Percentiles rank a stretch among this genome's conserved stretches.
Evolutionary conservation across 139 green algal species (phyloP).

Genomic region (Chlamydomonas applanata): DNA sequence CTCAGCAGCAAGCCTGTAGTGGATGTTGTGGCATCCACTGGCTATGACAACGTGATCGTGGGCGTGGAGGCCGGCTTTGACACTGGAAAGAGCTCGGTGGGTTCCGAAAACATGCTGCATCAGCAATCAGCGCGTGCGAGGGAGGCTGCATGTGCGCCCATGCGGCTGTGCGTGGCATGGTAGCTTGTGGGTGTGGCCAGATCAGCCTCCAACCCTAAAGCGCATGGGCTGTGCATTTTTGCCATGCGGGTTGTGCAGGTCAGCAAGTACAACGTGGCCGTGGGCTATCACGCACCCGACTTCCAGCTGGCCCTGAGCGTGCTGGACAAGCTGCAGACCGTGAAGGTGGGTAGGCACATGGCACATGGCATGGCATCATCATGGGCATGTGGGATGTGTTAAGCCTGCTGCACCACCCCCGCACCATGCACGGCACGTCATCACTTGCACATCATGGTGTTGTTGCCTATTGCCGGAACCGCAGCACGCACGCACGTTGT

Average conservation of each 20-base stretch:
- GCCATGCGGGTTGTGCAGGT: slow-evolving; percentile 41
- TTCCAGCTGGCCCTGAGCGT: slow-evolving; percentile 25
- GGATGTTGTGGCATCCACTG: slow-evolving; percentile 35
- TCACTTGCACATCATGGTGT: too few species aligned
- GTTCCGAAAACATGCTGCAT: slow-evolving; percentile 1
- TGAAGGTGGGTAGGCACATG: slow-evolving; percentile 2
- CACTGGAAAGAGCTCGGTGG: slow-evolving; percentile 35
- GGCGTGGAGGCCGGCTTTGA: slow-evolving; percentile 32
- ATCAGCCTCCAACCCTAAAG: too few species aligned
- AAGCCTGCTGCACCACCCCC: too few species aligned
- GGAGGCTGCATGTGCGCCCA: not conserved
- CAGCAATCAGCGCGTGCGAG: not conserved
- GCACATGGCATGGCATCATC: not conserved
- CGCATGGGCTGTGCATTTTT: slow-evolving; percentile 23
- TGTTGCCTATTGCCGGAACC: too few species aligned
- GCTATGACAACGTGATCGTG: slow-evolving; percentile 31
- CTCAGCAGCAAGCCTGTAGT: slow-evolving; percentile 45
- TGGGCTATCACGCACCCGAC: slow-evolving; percentile 42
- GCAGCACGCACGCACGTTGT: too few species aligned
- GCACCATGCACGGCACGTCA: too few species aligned
- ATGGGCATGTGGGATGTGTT: not conserved
- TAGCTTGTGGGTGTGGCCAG: slow-evolving; percentile 3
- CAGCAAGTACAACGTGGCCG: slow-evolving; percentile 50
- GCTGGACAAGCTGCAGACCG: slow-evolving; percentile 6
- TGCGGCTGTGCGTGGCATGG: not conserved